These are phyloP conservation scores for Dactylellina parvicollis DNA, from an alignment of 2,329 filamentous ascomycete species.

Conservation along the genomic window DNA sequence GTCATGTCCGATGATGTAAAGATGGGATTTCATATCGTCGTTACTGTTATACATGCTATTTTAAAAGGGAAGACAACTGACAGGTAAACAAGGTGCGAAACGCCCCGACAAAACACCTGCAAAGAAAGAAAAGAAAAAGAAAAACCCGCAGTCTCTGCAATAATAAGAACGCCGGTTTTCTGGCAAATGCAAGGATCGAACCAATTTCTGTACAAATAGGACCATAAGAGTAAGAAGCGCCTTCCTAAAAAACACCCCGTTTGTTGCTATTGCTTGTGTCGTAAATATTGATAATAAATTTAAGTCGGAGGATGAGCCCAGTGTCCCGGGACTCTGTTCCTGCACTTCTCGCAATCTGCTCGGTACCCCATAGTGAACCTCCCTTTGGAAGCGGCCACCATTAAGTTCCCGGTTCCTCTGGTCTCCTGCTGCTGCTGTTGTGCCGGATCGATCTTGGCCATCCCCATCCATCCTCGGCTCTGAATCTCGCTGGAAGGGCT, in stretches of 20 bases:
- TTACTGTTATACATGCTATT: constrained; percentile 45
- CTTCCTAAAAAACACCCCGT: neutral
- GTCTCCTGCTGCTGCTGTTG: neutral
- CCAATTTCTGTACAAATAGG: constrained; percentile 13
- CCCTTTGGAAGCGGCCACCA: constrained; percentile 12
- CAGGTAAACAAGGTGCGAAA: neutral
- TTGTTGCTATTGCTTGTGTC: neutral
- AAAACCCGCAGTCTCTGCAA: neutral
- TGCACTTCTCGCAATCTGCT: constrained; percentile 56
- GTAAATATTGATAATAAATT: neutral
- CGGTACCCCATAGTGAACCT: constrained; percentile 56
- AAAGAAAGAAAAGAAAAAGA: constrained; percentile 6
- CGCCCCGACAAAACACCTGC: constrained; percentile 3
- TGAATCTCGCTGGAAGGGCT: constrained; percentile 38
- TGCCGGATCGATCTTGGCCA: neutral
- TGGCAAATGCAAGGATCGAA: constrained; percentile 3
- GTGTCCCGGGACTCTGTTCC: constrained; percentile 55
- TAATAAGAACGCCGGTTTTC: neutral
- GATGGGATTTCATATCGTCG: constrained; percentile 23
- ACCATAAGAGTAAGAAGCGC: neutral
- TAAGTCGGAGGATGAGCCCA: constrained; percentile 54
- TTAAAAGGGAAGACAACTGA: too few relatives aligned
- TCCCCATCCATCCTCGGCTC: constrained; percentile 30
- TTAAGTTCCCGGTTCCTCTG: neutral
- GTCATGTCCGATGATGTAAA: neutral